Base-by-base conservation (phyloP, 176 grass and related monocot species). In the Poa annua region DNA sequence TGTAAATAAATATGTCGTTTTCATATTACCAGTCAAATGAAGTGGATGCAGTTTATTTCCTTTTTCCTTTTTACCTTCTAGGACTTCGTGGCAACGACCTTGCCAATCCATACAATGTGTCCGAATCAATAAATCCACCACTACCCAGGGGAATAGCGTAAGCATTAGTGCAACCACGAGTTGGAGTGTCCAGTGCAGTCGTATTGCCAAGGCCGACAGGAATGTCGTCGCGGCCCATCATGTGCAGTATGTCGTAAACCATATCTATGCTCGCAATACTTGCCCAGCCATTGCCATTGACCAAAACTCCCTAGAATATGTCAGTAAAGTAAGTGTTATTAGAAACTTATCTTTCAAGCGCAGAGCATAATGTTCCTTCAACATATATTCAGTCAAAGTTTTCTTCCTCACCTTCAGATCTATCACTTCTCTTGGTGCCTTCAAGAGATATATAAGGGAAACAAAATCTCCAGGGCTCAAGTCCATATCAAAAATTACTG, bases 181-280 rank as follows among this genome's bases (percentile, higher is more conserved):
- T 81, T 41, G 89, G 80, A 12, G 55, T 85, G 22, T 87, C 91
- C 55, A 92, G 22, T 67, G 91, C 93, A 55, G 85, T 92, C 33
- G 89, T 12, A 79, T 83, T 90, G 29, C 96, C 96, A 9, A 86
- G 85, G 11, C 93, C 96, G 0, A 98, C 87, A 45, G 87, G 93
- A 85, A 98, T 90, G 80, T 98, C 91, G 4, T 98, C 93, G 0
- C 93, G 91, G 47, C 96, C 96, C 96, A 98, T 98, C 96, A 98
- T 98, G 34, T 98, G 96, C 6, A 98, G 87, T 6, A 98, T 56
- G 33, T 98, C 96, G 6, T 98, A 98, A 76, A 95, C 82, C 1
- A 95, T 71, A 24, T 98, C 96, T n/a, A 98, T 90, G 7, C 87
- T 93, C 2, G 89, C 96, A 2, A 66, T 86, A 71, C 85, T 90